Evolutionary conservation across 108 stramenopile species (phyloP).

Genomic region (Cyclotella choctawhatcheeana): DNA sequence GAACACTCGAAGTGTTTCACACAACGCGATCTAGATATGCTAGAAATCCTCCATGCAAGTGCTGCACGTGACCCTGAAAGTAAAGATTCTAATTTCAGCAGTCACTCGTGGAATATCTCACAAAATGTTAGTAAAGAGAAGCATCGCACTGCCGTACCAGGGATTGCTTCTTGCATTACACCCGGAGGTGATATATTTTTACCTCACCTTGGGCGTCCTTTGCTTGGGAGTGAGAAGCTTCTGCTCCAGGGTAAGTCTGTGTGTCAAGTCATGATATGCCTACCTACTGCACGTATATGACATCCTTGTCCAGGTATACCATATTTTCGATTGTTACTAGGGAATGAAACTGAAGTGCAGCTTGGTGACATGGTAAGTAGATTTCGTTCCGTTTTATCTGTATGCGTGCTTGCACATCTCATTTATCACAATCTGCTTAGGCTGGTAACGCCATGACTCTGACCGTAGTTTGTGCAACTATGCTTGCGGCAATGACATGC

Average conservation of each 20-base stretch:
- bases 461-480: slow-evolving; percentile 76
- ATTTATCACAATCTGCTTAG: too few species aligned
- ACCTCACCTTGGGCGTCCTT: slow-evolving; percentile 65
- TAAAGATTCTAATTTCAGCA: slow-evolving; percentile 61
- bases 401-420: too few species aligned
- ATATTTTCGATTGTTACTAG: slow-evolving; percentile 71
- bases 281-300: too few species aligned
- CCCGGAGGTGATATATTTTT: slow-evolving; percentile 82
- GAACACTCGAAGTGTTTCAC: slow-evolving; percentile 59
- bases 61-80: slow-evolving; percentile 69
- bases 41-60: slow-evolving; percentile 61
- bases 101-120: slow-evolving; percentile 75
- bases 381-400: too few species aligned
- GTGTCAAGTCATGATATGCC: too few species aligned
- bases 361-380: slow-evolving; percentile 79
- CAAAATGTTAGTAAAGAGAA: slow-evolving; percentile 73
- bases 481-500: slow-evolving; percentile 66
- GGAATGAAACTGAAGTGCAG: slow-evolving; percentile 82
- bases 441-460: slow-evolving; percentile 87
- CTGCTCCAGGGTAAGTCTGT: too few species aligned
- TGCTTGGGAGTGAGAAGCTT: slow-evolving; percentile 80
- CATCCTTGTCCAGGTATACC: too few species aligned
- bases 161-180: slow-evolving; percentile 76
- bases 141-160: slow-evolving; percentile 56
- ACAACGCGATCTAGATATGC: slow-evolving; percentile 55